Evolutionary conservation across 140 eudicot species (phyloP), one percentile per base, ranked within the genome.

Genomic region (Bidens hawaiensis): DNA sequence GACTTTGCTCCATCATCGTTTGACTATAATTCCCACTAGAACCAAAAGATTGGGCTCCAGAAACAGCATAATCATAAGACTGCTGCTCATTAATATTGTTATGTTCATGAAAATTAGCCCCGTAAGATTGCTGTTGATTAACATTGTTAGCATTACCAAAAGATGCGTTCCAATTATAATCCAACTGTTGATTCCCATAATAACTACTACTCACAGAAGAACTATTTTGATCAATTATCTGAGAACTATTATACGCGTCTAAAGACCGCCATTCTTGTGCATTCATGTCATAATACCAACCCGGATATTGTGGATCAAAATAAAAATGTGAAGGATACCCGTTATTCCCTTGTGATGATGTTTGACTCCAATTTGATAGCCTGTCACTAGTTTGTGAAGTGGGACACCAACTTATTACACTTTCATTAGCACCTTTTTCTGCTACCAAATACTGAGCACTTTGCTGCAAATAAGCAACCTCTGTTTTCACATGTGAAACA

Each of bases 241-340:
- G 87, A 69, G 71, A 66, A 53, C n/a, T n/a, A n/a, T 45, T 41
- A 64, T 87, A 93, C 21, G 82, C 60, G 33, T 88, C 95, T 80
- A 93, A 72, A 16, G 81, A 43, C 19, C 79, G 55, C 99, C 99
- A 93, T 64, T 81, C 94, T 57, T 80, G 90, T 18, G 79, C 52
- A 60, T 68, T 76, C 67, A 86, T 85, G 76, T 93, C 96, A 75
- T 88, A 93, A 65, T 93, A 91, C 99, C 96, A 91, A 59, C 83
- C 99, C 41, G 99, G 99, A 78, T 91, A 91, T 53, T 82, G 93
- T 19, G 99, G 93, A 79, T 91, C 96, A 80, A 91, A 87, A 48
- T 80, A 78, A 90, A 91, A 82, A 76, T 91, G 89, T 17, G 91
- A 50, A 0, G 99, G 99, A 70, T 91, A 91, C 60, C 70, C 89